Conservation (phyloP, 2,329 filamentous ascomycete species). For the Fusarium sp. region DNA sequence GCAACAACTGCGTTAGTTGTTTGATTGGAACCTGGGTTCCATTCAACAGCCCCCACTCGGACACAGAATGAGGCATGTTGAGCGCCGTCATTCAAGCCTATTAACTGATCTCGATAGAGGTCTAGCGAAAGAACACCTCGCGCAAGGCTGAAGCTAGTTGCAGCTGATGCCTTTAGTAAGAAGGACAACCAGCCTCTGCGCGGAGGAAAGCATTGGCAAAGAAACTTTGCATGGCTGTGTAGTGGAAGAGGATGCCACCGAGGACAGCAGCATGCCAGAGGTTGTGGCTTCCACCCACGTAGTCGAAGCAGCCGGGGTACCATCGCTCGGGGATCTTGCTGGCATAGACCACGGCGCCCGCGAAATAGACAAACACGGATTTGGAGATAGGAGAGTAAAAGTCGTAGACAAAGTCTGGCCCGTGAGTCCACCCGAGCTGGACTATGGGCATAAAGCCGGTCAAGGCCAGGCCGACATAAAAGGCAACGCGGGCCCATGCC, state of each 20-base stretch:
- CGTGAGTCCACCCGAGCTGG: conserved; percentile 83
- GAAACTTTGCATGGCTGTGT: conserved; percentile 94
- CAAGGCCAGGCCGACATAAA: conserved; percentile 87
- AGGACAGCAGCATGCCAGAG: conserved; percentile 97
- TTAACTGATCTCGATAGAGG: not conserved
- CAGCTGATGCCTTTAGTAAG: conserved; percentile 53
- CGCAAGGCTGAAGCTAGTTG: not conserved
- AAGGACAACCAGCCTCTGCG: conserved; percentile 70
- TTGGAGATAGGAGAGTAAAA: conserved; percentile 92
- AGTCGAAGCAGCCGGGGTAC: conserved; percentile 94
- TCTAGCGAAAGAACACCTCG: not conserved
- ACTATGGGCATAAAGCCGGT: conserved; percentile 91
- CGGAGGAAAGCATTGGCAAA: conserved; percentile 82
- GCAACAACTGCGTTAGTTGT: not conserved
- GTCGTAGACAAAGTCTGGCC: conserved; percentile 82
- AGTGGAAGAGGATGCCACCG: conserved; percentile 97
- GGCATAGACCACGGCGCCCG: conserved; percentile 88
- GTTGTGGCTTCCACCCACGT: conserved; percentile 94
- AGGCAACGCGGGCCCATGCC: conserved; percentile 91
- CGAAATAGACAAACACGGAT: conserved; percentile 86
- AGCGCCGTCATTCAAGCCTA: not conserved
- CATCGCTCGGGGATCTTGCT: conserved; percentile 93
- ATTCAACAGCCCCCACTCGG: not conserved
- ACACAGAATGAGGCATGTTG: not conserved
- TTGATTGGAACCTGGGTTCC: not conserved